These are phyloP conservation scores for Eucalyptus rudis DNA, from an alignment of 345 rosid genomes.

Conservation along the genomic window DNA sequence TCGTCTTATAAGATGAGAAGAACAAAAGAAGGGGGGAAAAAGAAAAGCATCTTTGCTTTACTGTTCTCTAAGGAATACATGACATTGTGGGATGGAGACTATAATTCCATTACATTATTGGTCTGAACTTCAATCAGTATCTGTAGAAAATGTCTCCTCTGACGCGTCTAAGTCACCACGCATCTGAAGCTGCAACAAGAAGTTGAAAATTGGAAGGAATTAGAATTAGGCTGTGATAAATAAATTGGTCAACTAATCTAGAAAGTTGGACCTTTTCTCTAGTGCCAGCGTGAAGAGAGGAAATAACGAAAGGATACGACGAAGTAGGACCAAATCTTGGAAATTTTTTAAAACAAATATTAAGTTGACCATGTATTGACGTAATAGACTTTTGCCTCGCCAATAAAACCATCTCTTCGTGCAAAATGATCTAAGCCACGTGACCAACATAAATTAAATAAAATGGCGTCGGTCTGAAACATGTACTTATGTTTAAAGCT, in stretches of 20 bases:
- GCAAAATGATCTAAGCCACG: not conserved
- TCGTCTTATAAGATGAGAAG: not conserved
- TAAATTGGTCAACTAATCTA: not conserved
- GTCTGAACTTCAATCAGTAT: not conserved
- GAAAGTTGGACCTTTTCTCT: not conserved
- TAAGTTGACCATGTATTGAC: not conserved
- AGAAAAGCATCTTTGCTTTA: not conserved
- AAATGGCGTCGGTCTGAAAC: not conserved
- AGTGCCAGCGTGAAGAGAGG: not conserved
- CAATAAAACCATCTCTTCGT: not conserved
- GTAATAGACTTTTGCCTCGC: not conserved
- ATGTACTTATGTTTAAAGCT: not conserved
- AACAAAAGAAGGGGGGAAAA: not conserved
- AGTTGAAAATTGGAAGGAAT: not conserved
- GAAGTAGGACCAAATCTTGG: not conserved
- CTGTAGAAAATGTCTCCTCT: not conserved
- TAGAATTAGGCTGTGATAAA: not conserved
- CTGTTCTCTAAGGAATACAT: not conserved
- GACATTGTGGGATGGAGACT: not conserved
- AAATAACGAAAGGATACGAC: not conserved
- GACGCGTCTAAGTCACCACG: not conserved
- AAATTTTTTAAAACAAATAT: not conserved
- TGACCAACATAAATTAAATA: not conserved
- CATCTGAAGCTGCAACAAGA: not conserved
- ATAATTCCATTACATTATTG: not conserved